A percentile compares a stretch with the other conserved stretches of the same genome.
phyloP scores from a whole-genome alignment of 2,329 filamentous ascomycete species.

The Coniochaeta ligniaria region DNA sequence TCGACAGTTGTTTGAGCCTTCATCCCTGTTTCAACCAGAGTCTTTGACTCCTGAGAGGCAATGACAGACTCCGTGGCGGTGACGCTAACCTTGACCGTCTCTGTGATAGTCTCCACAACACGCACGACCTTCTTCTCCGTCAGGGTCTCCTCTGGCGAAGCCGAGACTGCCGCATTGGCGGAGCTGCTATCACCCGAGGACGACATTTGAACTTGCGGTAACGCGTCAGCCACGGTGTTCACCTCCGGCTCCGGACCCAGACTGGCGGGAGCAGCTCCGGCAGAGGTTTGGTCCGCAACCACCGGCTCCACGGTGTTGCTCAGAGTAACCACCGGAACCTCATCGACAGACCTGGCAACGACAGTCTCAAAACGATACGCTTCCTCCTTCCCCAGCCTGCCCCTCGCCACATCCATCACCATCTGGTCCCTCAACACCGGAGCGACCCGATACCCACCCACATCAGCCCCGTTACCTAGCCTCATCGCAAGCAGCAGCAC shows the following conservation, averaged over 20 bases:
- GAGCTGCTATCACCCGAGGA: constrained; percentile 6
- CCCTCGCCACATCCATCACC: background rate
- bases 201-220: background rate
- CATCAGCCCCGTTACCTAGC: constrained; percentile 12
- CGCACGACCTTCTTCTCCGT: constrained; percentile 16
- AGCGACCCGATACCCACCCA: background rate
- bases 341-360: background rate
- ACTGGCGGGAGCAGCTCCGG: background rate
- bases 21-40: background rate
- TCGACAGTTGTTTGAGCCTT: background rate
- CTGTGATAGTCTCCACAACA: constrained; percentile 18
- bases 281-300: background rate
- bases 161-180: background rate
- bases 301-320: background rate
- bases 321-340: background rate
- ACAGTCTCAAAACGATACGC: background rate
- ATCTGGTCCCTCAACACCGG: background rate
- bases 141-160: constrained; percentile 8
- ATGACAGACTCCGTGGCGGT: constrained; percentile 13
- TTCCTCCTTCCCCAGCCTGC: background rate
- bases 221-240: background rate
- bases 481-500: constrained; percentile 42
- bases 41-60: background rate
- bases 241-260: background rate
- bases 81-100: constrained; percentile 17